These are phyloP conservation scores for Cercophora samala DNA, from an alignment of 495 filamentous ascomycete species.

Conservation along the genomic window DNA sequence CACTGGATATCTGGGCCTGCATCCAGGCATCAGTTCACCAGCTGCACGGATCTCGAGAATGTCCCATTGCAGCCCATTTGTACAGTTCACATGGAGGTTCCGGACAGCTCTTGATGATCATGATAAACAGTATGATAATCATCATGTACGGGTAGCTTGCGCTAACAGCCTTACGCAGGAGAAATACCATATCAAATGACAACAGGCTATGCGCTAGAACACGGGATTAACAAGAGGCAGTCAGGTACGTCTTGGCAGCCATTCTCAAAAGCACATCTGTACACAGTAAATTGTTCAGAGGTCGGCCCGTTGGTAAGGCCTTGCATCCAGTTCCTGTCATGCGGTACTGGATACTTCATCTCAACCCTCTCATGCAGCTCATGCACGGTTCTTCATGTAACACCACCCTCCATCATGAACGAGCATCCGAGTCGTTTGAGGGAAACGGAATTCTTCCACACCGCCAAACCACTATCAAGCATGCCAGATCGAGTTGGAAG, in stretches of 20 bases:
- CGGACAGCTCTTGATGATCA: background rate
- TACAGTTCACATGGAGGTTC: too few relatives aligned
- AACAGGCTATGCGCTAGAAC: background rate
- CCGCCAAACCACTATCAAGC: constrained; percentile 5
- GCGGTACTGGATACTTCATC: background rate
- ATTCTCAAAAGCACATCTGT: background rate
- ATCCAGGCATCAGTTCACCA: constrained; percentile 7
- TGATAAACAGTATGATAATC: background rate
- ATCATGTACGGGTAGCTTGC: background rate
- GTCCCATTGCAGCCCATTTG: background rate
- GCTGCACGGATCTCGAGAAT: background rate
- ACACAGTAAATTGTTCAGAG: constrained; percentile 1
- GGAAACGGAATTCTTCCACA: background rate
- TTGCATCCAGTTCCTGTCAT: background rate
- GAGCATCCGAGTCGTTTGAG: background rate
- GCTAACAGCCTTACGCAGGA: background rate
- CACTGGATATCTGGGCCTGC: background rate
- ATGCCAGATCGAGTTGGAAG: background rate
- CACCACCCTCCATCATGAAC: background rate
- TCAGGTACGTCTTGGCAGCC: constrained; percentile 1
- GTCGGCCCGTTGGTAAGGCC: background rate
- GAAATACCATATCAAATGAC: background rate
- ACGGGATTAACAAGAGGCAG: background rate
- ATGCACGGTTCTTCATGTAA: constrained; percentile 11
- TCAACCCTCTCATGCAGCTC: constrained; percentile 4